Evolutionary conservation across 148 eudicot genomes (phyloP), one percentile per base, ranked within the genome.

Genomic region (Amaranthus hypochondriacus): DNA sequence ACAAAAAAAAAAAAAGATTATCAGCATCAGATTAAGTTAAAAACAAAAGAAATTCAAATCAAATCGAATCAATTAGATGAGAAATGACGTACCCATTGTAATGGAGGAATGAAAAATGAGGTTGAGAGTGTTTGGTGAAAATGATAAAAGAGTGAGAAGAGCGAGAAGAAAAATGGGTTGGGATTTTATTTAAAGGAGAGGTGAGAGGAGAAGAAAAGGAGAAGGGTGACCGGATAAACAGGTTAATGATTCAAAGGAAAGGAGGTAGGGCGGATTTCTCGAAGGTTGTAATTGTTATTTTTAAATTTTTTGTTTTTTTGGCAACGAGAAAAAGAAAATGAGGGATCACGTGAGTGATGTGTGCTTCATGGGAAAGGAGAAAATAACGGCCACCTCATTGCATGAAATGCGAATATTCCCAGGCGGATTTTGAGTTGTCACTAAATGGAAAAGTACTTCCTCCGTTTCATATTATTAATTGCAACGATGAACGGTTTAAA

Each of bases 251-350:
- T 76, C 50, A 43, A 13, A 55, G 51, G 66, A n/a, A 59, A 9
- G 51, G 43, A 58, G 67, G 73, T 60, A 53, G 53, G 74, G 74
- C 79, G 79, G 60, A 59, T 10, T 46, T 76, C 51, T 77, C 79
- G 64, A 77, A 54, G 56, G 63, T 9, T 46, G 49, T 48, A 58
- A 5, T 15, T 43, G 49, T 68, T 21, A 51, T 69, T 2, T 28
- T 28, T 18, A 18, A 7, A 14, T 6, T 66, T 0, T 66, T 21
- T 6, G 21, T 65, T 13, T 51, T 2, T 11, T 1, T 10, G 4
- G 9, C n/a, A 39, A 7, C 28, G 39, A 8, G 49, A 6, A 69
- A 46, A 10, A 7, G 0, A 39, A 14, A 15, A 12, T 1, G 63
- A 7, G 5, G 63, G 63, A 5, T 60, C 63, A 60, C 44, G 63